These are phyloP conservation scores for Aspergillus pseudoviridinutans DNA, from an alignment of 2,329 filamentous ascomycete species.

Conservation along the genomic window DNA sequence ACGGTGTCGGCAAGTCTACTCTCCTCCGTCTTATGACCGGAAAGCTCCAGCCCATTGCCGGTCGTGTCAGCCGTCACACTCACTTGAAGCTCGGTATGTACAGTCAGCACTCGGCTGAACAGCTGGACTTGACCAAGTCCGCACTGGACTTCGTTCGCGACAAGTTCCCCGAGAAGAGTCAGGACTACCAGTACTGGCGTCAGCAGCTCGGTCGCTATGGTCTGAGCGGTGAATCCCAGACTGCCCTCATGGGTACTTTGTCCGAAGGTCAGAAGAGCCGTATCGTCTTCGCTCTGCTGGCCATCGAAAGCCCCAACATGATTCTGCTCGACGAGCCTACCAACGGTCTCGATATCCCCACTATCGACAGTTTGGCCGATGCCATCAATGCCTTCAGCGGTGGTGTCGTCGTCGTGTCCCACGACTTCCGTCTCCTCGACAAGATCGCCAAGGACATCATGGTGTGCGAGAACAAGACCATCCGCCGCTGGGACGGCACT, in stretches of 20 bases:
- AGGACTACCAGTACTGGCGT: constrained; percentile 99
- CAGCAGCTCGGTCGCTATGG: constrained; percentile 96
- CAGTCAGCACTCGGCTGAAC: constrained; percentile 97
- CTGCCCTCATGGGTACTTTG: constrained; percentile 93
- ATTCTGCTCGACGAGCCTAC: constrained; percentile 95
- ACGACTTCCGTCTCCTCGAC: constrained; percentile 98
- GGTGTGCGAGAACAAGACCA: constrained; percentile 97
- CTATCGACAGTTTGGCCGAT: constrained; percentile 94
- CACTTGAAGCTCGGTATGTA: constrained; percentile 98
- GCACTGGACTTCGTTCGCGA: constrained; percentile 96
- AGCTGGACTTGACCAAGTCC: constrained; percentile 97
- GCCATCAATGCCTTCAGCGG: constrained; percentile 95
- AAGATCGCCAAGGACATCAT: constrained; percentile 99
- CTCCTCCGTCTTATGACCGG: constrained; percentile 94
- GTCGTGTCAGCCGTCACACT: constrained; percentile 84
- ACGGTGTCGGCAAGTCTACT: constrained; percentile 98
- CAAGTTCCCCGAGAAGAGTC: constrained; percentile 82
- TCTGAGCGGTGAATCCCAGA: constrained; percentile 88
- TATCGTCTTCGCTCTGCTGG: constrained; percentile 95
- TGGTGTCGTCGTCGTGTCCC: constrained; percentile 95
- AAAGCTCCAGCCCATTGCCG: constrained; percentile 79
- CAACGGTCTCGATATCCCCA: constrained; percentile 98
- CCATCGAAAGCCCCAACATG: constrained; percentile 97
- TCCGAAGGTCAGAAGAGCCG: constrained; percentile 97
- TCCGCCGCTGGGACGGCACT: constrained; percentile 78